A percentile compares a stretch with the other conserved stretches of the same genome.
These are phyloP conservation scores for Saccharum officinarum DNA, from an alignment of 176 grass and related monocot species.

Conservation along the genomic window DNA sequence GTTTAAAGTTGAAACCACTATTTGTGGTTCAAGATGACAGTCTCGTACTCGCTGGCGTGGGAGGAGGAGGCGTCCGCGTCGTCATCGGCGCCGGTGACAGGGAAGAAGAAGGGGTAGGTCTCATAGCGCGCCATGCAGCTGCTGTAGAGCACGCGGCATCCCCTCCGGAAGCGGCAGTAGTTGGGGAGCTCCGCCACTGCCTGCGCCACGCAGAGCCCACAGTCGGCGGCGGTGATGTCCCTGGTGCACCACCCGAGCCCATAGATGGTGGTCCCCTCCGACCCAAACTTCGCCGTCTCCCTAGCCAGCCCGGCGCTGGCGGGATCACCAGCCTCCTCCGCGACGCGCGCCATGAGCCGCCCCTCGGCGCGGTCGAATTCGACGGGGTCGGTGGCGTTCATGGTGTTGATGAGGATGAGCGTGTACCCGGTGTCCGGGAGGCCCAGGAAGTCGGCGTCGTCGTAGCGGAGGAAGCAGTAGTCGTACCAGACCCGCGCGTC, in stretches of 20 bases:
- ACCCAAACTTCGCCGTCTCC: slow-evolving; percentile 16
- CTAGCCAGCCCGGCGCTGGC: not conserved
- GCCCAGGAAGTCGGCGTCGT: slow-evolving; percentile 49
- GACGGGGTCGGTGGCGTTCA: slow-evolving; percentile 54
- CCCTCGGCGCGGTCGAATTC: slow-evolving; percentile 51
- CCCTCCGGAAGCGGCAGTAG: slow-evolving; percentile 57
- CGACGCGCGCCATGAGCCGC: slow-evolving; percentile 47
- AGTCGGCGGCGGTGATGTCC: slow-evolving; percentile 49
- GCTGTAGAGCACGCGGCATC: slow-evolving; percentile 72
- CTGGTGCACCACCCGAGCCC: slow-evolving; percentile 71
- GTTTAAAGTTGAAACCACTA: not conserved
- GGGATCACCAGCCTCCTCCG: not conserved
- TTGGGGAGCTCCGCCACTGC: slow-evolving; percentile 56
- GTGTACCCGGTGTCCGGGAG: slow-evolving; percentile 53
- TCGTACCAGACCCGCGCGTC: slow-evolving; percentile 72
- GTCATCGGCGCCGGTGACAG: slow-evolving; percentile 5
- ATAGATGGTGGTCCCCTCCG: slow-evolving; percentile 43
- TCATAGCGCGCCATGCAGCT: slow-evolving; percentile 86
- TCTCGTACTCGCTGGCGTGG: slow-evolving; percentile 23
- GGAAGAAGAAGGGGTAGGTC: slow-evolving; percentile 79
- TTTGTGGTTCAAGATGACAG: slow-evolving; percentile 13
- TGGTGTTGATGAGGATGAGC: slow-evolving; percentile 60
- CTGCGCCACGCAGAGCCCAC: slow-evolving; percentile 68
- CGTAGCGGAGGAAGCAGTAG: slow-evolving; percentile 80
- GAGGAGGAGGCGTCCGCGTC: not conserved